Base-by-base conservation (phyloP, 228 moss, liverwort and hornwort species). In the Sphagnum fallax region DNA sequence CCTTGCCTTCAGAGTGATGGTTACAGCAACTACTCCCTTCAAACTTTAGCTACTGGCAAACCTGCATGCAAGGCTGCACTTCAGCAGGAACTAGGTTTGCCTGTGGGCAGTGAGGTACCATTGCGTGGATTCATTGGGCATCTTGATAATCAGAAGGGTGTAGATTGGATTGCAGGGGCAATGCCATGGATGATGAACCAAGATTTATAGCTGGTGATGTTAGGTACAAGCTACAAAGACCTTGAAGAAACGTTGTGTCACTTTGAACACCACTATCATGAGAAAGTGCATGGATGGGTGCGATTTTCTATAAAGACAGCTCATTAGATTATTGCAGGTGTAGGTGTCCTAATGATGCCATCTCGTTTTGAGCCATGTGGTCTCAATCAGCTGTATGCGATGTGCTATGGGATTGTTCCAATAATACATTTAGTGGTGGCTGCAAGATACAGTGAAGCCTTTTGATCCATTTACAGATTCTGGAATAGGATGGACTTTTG, bases 161-260 rank as follows among this genome's bases (percentile, higher is more conserved):
- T 92, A 2, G 92, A 92, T 16, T 65, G 90, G 5, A 88, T 92
- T 5, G 86, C 74, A 14, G 85, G 88, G 50, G 88, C 90, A 1
- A 92, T 92, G 82, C 92, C 90, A 16, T 92, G 92, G 90, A 70
- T 92, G 83, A 77, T 90, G 86, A 75, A 71, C 67, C 92, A 92
- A 73, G 90, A 90, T 10, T 65, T 92, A 9, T 90, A 92, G 61
- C 10, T 92, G 71, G 88, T 92, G 5, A 78, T 92, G 86, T 82
- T 92, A 5, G 92, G 92, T 5, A 82, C 84, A 3, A 90, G 92
- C 10, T 82, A 88, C 47, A 62, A 80, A 48, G 92, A 92, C 50
- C 85, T 88, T 61, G 92, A 92, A 66, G 75, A 84, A 32, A 88
- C 90, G 92, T 79, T 92, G 10, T 64, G 62, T 50, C 71, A 15